Base-by-base conservation (phyloP, 176 grass and related monocot species). In the Elaeis guineensis region DNA sequence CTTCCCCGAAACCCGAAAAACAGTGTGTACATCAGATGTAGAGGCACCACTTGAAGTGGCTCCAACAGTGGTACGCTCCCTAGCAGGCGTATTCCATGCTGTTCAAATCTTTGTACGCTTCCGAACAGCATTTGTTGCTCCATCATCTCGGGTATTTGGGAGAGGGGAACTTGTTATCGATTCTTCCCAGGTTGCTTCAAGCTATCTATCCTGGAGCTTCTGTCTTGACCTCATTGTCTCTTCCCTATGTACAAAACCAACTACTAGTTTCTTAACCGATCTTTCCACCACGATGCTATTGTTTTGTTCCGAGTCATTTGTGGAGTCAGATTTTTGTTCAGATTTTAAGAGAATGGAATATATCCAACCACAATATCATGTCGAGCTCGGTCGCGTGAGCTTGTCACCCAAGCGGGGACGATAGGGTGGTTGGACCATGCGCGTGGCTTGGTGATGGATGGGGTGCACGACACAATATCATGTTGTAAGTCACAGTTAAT, bases 81-180 rank as follows among this genome's bases (percentile, higher is more conserved):
- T 97, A 8, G 72, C 80, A 16, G 93, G 92, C 49, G 30, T 89
- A 11, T 85, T 97, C 61, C 91, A 97, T 69, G 77, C 49, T 3
- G 72, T 82, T 54, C 87, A 89, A 64, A 92, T 97, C 67, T 75
- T 83, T 60, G 35, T 97, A 51, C 79, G 89, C 6, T 89, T 85
- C 77, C 75, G 78, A 55, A 97, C 93, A 3, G 93, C 93, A 18
- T 97, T 83, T 75, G 83, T 92, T 30, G 93, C 93, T 14, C 93
- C 93, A 26, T 97, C 87, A 19, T 97, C 93, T 20, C 76, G 87
- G 5, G 93, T 97, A 52, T 91, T 97, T 51, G 93, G 93, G 0
- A 66, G 93, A 22, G 87, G 93, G 3, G 93, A 97, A 72, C 93
- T 97, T 28, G 84, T 88, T 17, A 80, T 97, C 25, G 78, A 97